Evolutionary conservation across 805 yeast genomes (phyloP), one percentile per base, ranked within the genome.

Genomic region (Barnettozyma salicaria): DNA sequence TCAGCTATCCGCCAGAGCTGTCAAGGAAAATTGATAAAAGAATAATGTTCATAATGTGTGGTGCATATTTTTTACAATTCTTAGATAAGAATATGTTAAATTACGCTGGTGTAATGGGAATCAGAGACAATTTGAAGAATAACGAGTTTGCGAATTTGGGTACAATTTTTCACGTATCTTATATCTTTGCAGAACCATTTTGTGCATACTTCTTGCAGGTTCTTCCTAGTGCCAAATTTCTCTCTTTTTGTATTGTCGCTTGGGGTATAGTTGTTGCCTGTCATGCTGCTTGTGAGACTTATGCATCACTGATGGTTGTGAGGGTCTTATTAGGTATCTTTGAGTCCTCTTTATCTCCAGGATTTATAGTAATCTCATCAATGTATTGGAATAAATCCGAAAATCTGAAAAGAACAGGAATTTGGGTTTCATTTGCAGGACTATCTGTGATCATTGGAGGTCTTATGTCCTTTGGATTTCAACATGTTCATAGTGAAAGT

Each of bases 41-140:
- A 27, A 60, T 77, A 14, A 50, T 75, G 52, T 65, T 78, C 0
- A 55, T 75, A 20, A 53, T 77, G 45, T 72, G 80, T 45, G 59
- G 66, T 25, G 67, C 74, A 11, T 77, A 77, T 45, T 68, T 76
- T 39, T 55, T 76, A 13, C 80, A 76, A 59, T 74, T 73, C 46
- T 57, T 76, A 39, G 84, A 78, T 45, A 78, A 78, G 48, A 65
- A 74, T n/a, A 55, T 77, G 34, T 55, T 73, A 27, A 76, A 76
- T 44, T 74, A 76, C 49, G 78, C 83, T 3, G 78, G 78, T 12
- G 76, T 77, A 1, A 72, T 78, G 80, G 82, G 82, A 1, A 73
- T 77, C 46, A 72, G 68, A 48, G 52, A 61, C 3, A 64, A 73
- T 47, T 59, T 74, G 42, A 58, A 60, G 26, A 61, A 68, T 6